A percentile compares a stretch with the other conserved stretches of the same genome.
phyloP scores from a whole-genome alignment of 225 moss, liverwort and hornwort species.

The Ulota crispa region DNA sequence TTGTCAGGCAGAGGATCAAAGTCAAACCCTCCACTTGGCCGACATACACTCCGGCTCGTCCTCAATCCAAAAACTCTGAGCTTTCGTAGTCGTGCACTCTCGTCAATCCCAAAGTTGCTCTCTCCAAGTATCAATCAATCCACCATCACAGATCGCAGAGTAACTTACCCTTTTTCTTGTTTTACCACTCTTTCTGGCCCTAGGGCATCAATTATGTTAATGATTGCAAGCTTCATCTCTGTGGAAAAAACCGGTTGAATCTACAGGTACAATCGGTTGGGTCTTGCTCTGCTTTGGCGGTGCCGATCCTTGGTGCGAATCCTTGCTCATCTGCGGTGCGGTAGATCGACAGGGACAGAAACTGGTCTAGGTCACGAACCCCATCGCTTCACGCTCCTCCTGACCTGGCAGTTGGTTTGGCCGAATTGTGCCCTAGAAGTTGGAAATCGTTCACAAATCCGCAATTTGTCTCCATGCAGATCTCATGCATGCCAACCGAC shows the following conservation, averaged over 20 bases:
- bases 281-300: not conserved
- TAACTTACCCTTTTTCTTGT: too few relatives aligned
- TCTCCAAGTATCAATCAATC: too few relatives aligned
- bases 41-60: not conserved
- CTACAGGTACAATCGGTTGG: not conserved
- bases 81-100: not conserved
- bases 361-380: not conserved
- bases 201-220: not conserved
- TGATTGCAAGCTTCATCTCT: too few relatives aligned
- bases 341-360: too few relatives aligned
- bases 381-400: not conserved
- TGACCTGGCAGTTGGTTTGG: not conserved
- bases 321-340: not conserved
- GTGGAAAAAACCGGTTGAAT: not conserved
- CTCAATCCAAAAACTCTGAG: not conserved
- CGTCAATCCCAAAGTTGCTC: not conserved
- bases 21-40: constrained; percentile 19
- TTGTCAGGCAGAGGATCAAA: not conserved
- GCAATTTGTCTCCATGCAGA: not conserved
- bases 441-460: not conserved
- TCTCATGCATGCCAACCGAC: not conserved
- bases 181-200: not conserved
- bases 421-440: not conserved
- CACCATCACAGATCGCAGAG: not conserved
- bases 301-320: not conserved